These are phyloP conservation scores for Allium fistulosum DNA, from an alignment of 106 monocot species.

Conservation along the genomic window DNA sequence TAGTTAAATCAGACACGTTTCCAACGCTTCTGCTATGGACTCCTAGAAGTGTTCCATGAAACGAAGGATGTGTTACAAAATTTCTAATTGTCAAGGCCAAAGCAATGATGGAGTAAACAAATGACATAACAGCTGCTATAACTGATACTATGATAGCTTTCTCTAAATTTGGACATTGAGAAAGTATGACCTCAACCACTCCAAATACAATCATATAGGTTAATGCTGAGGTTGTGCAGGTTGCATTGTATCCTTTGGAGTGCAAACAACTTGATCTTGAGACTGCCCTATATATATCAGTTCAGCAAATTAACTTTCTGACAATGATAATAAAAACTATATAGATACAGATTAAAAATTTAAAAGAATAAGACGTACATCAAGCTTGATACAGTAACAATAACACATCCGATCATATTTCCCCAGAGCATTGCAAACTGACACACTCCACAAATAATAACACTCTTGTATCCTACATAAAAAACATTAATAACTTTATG, in stretches of 20 bases:
- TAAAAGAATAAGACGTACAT: conserved; percentile 13
- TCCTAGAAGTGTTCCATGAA: conserved; percentile 16
- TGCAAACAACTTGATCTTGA: conserved; percentile 24
- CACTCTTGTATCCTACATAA: conserved; percentile 23
- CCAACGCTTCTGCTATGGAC: conserved; percentile 8
- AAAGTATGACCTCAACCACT: conserved; percentile 29
- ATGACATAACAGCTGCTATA: conserved; percentile 52
- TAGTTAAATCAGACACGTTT: conserved; percentile 20
- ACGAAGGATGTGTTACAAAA: conserved; percentile 7
- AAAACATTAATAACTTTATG: too few species aligned
- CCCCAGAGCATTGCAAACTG: conserved; percentile 67
- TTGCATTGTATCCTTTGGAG: conserved; percentile 15
- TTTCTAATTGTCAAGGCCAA: conserved; percentile 21
- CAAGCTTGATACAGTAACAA: conserved; percentile 50
- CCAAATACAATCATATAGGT: conserved; percentile 36
- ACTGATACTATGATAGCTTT: conserved; percentile 38
- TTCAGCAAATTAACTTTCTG: too few species aligned
- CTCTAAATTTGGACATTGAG: conserved; percentile 48
- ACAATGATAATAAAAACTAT: too few species aligned
- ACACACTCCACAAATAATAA: conserved; percentile 38
- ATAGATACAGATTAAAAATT: too few species aligned
- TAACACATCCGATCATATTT: conserved; percentile 57
- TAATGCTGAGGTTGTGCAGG: conserved; percentile 23
- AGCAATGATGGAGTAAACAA: conserved; percentile 37
- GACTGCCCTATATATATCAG: conserved; percentile 13